Conservation (phyloP, 495 filamentous ascomycete species). For the Aspergillus ostianus region DNA sequence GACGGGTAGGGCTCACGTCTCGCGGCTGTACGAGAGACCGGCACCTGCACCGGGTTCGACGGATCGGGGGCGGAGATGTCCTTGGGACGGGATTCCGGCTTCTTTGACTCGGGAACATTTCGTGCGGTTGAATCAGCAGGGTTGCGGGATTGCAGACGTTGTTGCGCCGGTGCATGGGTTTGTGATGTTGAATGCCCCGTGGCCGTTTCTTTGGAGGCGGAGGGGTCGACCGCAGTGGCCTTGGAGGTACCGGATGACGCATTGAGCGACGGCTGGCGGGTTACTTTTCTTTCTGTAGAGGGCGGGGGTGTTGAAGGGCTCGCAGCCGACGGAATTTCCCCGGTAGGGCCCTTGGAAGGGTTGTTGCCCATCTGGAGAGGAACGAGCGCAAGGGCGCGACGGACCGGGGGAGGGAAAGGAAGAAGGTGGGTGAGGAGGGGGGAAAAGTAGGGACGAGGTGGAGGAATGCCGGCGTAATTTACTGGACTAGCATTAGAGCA, state of each 20-base stretch:
- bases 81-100: conserved; percentile 24
- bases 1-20: conserved; percentile 31
- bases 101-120: conserved; percentile 26
- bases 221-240: conserved; percentile 42
- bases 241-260: conserved; percentile 36
- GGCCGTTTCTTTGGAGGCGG: conserved; percentile 41
- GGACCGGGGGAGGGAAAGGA: neutral
- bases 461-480: neutral
- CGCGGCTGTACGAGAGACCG: conserved; percentile 33
- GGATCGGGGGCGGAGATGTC: conserved; percentile 30
- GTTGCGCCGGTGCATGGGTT: conserved; percentile 35
- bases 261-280: conserved; percentile 41
- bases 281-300: conserved; percentile 37
- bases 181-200: conserved; percentile 40
- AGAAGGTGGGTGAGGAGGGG: conserved; percentile 4
- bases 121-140: conserved; percentile 23
- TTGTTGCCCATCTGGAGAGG: conserved; percentile 48
- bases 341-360: conserved; percentile 46
- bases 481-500: conserved; percentile 26
- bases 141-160: conserved; percentile 41
- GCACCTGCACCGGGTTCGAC: conserved; percentile 53
- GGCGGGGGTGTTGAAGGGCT: conserved; percentile 24
- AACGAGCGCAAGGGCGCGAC: conserved; percentile 10
- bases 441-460: conserved; percentile 7
- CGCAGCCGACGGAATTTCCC: conserved; percentile 31